Conservation (phyloP, 176 grass and related monocot species). For the Oryza nivara region DNA sequence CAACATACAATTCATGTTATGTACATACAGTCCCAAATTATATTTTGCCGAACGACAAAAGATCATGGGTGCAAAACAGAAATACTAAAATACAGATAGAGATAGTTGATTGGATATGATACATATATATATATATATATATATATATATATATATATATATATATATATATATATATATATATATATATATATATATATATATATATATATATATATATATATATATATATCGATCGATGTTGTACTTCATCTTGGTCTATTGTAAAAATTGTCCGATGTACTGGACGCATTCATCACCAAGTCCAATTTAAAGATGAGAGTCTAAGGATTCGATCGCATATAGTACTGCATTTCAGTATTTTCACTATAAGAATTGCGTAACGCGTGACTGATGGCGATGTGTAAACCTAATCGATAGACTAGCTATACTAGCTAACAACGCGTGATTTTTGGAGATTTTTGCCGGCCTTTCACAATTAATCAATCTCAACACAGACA, state of each 20-base stretch:
- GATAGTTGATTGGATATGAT: not conserved
- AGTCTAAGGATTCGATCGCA: not conserved
- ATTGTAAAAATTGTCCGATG: not conserved
- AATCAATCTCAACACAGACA: no score
- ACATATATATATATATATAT: not conserved
- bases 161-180: not conserved
- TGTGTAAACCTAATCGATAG: not conserved
- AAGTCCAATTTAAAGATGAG: not conserved
- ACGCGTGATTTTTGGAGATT: not conserved
- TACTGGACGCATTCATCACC: not conserved
- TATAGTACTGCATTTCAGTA: not conserved
- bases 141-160: no score
- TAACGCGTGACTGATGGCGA: not conserved
- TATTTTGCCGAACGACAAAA: not conserved
- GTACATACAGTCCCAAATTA: no score
- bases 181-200: not conserved
- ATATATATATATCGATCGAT: not conserved
- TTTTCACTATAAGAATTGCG: not conserved
- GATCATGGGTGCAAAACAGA: not conserved
- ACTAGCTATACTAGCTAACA: not conserved
- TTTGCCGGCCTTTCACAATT: not conserved
- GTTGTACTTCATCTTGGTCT: not conserved
- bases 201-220: no score
- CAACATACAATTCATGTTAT: no score
- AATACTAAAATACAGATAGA: not conserved